Base-by-base conservation (phyloP, 2,329 filamentous ascomycete species). In the Penicillium fuscoglaucum region DNA sequence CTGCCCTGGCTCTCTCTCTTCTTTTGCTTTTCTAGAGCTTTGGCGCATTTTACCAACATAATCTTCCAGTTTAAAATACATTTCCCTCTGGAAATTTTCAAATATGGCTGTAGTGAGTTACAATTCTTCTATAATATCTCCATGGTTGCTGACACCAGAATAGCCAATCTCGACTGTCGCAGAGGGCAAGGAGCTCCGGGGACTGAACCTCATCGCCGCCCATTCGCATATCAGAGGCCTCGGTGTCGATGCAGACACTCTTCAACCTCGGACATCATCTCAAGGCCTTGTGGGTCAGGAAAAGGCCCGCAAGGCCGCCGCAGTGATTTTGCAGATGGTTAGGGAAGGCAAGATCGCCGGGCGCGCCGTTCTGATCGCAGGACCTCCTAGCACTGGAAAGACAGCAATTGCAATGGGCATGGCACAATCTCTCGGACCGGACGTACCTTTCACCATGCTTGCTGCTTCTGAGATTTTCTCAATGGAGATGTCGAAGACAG, bases 381-480 rank as follows among this genome's bases (percentile, higher is more conserved):
- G 95, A 0, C 95, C 95, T 60, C 95, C 95, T 4, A 93, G 95
- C 78, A 99, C 95, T 53, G 95, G 95, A 71, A 99, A 99, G 82
- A 99, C 95, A 0, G 95, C 95, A 48, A 96, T 99, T 68, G 95
- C 95, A 52, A 98, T 97, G 90, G 95, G 93, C 49, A 97, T 99
- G 93, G 90, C 95, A 39, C 95, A 99, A 76, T 96, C 93, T 31
- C 85, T 99, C 52, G 95, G 93, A 46, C 79, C 92, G 49, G 95
- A 99, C 74, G 93, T 97, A 2, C 95, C 95, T 4, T 99, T 99
- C 76, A 99, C 95, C 24, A 93, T 92, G 79, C 88, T 98, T 63
- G 91, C 95, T 44, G 92, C 93, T 15, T 96, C 93, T 59, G 95
- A 99, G 76, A 97, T 99, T 71, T 99, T 97, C 80, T 97, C 93